A percentile compares a stretch with the other conserved stretches of the same genome.
phyloP scores from a whole-genome alignment of 2,329 filamentous ascomycete genomes.

The Colletotrichum nymphaeae region DNA sequence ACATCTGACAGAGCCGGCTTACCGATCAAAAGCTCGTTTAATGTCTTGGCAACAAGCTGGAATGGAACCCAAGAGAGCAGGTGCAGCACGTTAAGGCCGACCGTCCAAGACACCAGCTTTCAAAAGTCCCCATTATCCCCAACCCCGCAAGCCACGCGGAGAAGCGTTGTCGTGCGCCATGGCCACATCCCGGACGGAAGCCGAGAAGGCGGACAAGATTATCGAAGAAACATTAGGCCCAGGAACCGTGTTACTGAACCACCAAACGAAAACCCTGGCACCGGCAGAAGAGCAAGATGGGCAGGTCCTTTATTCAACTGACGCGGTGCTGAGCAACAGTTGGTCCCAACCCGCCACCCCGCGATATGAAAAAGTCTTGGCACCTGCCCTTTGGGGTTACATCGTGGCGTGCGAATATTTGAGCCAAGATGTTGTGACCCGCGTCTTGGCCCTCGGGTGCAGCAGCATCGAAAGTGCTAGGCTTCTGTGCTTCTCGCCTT shows the following conservation, averaged over 20 bases:
- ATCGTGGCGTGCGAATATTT: constrained; percentile 11
- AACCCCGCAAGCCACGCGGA: not conserved
- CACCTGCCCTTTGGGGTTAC: constrained; percentile 33
- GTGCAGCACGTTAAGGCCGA: not conserved
- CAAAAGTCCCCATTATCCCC: not conserved
- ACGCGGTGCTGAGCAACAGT: not conserved
- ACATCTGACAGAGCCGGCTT: not conserved
- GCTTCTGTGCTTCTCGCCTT: not conserved
- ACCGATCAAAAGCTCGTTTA: not conserved
- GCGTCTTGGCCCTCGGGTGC: not conserved
- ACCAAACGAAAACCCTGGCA: not conserved
- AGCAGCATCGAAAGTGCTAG: not conserved
- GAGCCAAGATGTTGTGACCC: not conserved
- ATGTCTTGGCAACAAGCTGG: not conserved
- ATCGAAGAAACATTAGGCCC: not conserved
- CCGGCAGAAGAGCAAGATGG: constrained; percentile 9
- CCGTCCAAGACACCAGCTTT: not conserved
- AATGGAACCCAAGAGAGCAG: not conserved
- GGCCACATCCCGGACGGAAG: not conserved
- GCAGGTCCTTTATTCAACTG: constrained; percentile 15
- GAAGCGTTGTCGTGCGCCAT: not conserved
- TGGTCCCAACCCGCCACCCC: constrained; percentile 4
- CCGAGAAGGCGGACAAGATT: not conserved
- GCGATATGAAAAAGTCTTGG: constrained; percentile 26
- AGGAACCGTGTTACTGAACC: not conserved